Conservation (phyloP, 1,139 yeast genomes). For the Kazachstania sp. region DNA sequence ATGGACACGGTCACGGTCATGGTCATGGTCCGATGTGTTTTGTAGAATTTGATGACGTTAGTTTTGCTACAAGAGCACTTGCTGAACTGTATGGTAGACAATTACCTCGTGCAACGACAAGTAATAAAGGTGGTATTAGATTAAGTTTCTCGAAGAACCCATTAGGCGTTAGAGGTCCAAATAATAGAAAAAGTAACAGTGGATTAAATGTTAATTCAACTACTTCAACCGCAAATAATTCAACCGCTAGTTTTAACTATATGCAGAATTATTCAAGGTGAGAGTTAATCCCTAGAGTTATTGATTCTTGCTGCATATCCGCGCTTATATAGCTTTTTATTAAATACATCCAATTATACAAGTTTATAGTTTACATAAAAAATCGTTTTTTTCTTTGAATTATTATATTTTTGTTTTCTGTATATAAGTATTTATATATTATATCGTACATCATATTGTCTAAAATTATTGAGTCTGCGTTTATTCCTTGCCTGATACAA, state of each 20-base stretch:
- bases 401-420: not conserved
- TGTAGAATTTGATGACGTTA: slow-evolving; percentile 95
- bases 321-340: no score
- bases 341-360: not conserved
- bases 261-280: slow-evolving; percentile 1
- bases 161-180: slow-evolving; percentile 76
- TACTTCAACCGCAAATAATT: not conserved
- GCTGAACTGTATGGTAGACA: slow-evolving; percentile 89
- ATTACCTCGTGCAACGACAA: slow-evolving; percentile 52
- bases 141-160: slow-evolving; percentile 93
- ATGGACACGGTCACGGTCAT: slow-evolving; percentile 50
- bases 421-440: not conserved
- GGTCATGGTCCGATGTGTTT: slow-evolving; percentile 96
- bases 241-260: slow-evolving; percentile 1
- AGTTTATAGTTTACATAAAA: not conserved
- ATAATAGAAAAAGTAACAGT: slow-evolving; percentile 24
- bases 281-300: not conserved
- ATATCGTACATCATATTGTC: not conserved
- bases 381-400: not conserved
- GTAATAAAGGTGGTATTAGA: slow-evolving; percentile 88
- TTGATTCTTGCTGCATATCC: no score
- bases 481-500: slow-evolving; percentile 19
- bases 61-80: slow-evolving; percentile 84
- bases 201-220: not conserved
- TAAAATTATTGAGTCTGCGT: not conserved